phyloP scores from a whole-genome alignment of 805 yeast genomes.

The Yarrowia keelungensis region DNA sequence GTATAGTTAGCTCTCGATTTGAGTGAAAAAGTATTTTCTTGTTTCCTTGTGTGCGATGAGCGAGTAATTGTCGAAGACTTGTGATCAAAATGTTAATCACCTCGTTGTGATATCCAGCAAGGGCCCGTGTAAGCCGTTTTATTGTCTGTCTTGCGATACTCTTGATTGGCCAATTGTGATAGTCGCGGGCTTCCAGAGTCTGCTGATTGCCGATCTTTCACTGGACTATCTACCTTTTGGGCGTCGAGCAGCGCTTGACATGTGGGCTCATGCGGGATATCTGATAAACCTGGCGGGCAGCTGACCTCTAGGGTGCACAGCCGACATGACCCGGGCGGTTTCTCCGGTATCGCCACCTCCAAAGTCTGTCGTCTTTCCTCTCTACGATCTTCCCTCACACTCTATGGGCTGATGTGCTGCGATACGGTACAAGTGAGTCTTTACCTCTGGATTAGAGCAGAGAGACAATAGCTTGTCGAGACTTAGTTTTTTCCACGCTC shows the following conservation, averaged over 20 bases:
- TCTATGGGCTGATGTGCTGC: slow-evolving; percentile 5
- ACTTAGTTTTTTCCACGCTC: neutral
- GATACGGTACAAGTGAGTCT: neutral
- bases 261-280: neutral
- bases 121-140: neutral
- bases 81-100: slow-evolving; percentile 8
- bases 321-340: neutral
- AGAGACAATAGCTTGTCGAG: slow-evolving; percentile 4
- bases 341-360: no score
- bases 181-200: slow-evolving; percentile 11
- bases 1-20: neutral
- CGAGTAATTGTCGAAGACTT: neutral
- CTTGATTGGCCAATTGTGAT: slow-evolving; percentile 8
- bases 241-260: neutral
- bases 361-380: no score
- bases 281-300: slow-evolving; percentile 7
- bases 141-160: neutral
- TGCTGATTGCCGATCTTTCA: slow-evolving; percentile 29
- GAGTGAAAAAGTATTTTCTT: neutral
- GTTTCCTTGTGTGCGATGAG: neutral
- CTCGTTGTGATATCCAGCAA: neutral
- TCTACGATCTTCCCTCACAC: neutral
- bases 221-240: slow-evolving; percentile 5
- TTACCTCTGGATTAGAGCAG: slow-evolving; percentile 7
- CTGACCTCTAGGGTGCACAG: slow-evolving; percentile 2